Evolutionary conservation across 2,329 filamentous ascomycete genomes (phyloP).

Genomic region (Tolypocladium tropicale): DNA sequence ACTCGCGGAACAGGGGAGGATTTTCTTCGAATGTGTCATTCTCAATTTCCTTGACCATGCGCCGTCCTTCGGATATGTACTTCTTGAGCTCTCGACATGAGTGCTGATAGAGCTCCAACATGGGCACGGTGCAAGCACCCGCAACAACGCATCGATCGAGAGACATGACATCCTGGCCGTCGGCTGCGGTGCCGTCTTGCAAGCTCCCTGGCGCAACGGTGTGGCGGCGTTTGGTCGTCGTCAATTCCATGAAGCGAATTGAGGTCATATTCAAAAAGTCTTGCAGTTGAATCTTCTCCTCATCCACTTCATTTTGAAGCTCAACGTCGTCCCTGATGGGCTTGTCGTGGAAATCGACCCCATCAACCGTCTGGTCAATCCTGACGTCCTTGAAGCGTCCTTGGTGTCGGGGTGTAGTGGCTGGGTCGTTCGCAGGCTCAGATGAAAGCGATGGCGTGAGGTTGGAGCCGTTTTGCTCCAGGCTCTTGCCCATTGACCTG

Average conservation of each 20-base stretch:
- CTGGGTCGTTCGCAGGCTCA: slow-evolving; percentile 28
- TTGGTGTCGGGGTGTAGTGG: slow-evolving; percentile 46
- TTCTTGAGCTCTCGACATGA: slow-evolving; percentile 92
- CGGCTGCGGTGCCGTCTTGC: slow-evolving; percentile 29
- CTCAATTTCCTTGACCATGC: slow-evolving; percentile 85
- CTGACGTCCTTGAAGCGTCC: slow-evolving; percentile 44
- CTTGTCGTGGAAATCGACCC: slow-evolving; percentile 33
- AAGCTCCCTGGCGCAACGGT: slow-evolving; percentile 55
- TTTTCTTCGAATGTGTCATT: slow-evolving; percentile 82
- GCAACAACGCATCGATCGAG: slow-evolving; percentile 77
- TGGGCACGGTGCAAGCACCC: slow-evolving; percentile 82
- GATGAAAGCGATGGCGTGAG: slow-evolving; percentile 34
- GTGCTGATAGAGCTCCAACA: slow-evolving; percentile 91
- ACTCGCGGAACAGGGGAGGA: slow-evolving; percentile 83
- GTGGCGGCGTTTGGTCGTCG: slow-evolving; percentile 86
- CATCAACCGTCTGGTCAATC: slow-evolving; percentile 34
- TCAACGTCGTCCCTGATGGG: slow-evolving; percentile 29
- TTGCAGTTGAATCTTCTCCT: slow-evolving; percentile 66
- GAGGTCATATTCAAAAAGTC: slow-evolving; percentile 93
- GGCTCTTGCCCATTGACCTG: slow-evolving; percentile 36
- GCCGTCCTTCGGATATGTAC: slow-evolving; percentile 87
- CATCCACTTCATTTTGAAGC: slow-evolving; percentile 37
- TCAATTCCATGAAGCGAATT: slow-evolving; percentile 96
- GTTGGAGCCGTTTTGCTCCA: slow-evolving; percentile 31
- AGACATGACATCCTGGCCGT: slow-evolving; percentile 40